Percentiles rank a stretch among this genome's conserved stretches.
phyloP scores from a whole-genome alignment of 176 grass and related monocot species.

The Juncus inflexus region DNA sequence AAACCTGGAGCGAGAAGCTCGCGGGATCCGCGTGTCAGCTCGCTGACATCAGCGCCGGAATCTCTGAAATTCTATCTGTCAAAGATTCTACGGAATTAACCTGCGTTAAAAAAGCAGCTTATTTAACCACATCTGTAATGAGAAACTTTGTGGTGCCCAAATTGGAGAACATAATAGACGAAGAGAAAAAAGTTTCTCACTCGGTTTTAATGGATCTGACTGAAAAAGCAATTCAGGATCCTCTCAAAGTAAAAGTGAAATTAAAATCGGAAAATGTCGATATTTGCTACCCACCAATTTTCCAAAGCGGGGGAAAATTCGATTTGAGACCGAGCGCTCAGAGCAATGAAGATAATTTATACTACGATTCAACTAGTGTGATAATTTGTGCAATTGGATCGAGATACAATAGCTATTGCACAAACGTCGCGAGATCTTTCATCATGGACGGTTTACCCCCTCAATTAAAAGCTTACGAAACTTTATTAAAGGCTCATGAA shows the following conservation, averaged over 20 bases:
- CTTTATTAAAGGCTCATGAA: slow-evolving; percentile 89
- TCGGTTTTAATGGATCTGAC: slow-evolving; percentile 80
- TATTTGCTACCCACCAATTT: slow-evolving; percentile 91
- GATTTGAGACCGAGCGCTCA: slow-evolving; percentile 76
- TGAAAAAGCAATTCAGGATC: slow-evolving; percentile 77
- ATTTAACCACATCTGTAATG: slow-evolving; percentile 71
- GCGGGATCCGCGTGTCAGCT: slow-evolving; percentile 42
- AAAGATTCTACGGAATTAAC: slow-evolving; percentile 46
- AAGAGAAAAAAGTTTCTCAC: slow-evolving; percentile 81
- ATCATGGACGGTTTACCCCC: slow-evolving; percentile 63
- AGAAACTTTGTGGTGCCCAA: slow-evolving; percentile 93
- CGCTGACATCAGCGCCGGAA: slow-evolving; percentile 63
- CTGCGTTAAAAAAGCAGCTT: slow-evolving; percentile 70
- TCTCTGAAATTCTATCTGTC: slow-evolving; percentile 65
- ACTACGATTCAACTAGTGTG: slow-evolving; percentile 82
- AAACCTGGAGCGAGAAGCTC: slow-evolving; percentile 72
- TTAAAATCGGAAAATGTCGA: slow-evolving; percentile 86
- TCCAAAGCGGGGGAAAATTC: slow-evolving; percentile 91
- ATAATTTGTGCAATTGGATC: slow-evolving; percentile 87
- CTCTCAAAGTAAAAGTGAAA: slow-evolving; percentile 77
- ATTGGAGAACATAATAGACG: slow-evolving; percentile 75
- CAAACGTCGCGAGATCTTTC: slow-evolving; percentile 85
- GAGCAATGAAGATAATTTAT: slow-evolving; percentile 78
- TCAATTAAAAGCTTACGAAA: slow-evolving; percentile 72
- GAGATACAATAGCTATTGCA: slow-evolving; percentile 83